These are phyloP conservation scores for Trypanosomatidae sp. DNA, from an alignment of 208 protist genomes.

Conservation along the genomic window DNA sequence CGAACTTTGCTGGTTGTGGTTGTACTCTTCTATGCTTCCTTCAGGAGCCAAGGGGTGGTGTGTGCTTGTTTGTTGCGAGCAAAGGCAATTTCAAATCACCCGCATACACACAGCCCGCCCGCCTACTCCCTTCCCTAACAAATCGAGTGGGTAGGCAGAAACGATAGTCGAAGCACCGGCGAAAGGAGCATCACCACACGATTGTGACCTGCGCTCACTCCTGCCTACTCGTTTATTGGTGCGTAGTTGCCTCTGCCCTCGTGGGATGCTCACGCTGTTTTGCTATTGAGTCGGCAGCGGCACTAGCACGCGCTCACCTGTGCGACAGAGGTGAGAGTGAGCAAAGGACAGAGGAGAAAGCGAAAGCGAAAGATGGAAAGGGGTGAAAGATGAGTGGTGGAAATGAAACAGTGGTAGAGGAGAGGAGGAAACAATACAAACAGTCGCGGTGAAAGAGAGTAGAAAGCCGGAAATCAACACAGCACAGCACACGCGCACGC, in stretches of 20 bases:
- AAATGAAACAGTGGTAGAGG: background rate
- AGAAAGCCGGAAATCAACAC: background rate
- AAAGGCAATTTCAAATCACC: background rate
- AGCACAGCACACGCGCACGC: background rate
- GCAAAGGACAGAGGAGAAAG: background rate
- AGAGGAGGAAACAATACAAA: background rate
- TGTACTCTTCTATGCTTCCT: background rate
- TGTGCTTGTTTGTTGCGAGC: background rate
- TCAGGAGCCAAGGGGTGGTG: background rate
- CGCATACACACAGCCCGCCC: background rate
- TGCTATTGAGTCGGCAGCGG: background rate
- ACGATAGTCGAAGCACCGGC: background rate
- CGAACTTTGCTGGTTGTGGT: background rate
- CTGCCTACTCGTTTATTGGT: background rate
- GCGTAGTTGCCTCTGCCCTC: background rate
- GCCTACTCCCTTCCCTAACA: background rate
- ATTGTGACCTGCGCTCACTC: background rate
- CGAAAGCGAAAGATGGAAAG: conserved; percentile 7
- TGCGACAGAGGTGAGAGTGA: background rate
- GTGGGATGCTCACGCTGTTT: background rate
- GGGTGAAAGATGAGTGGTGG: background rate
- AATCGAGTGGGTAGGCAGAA: background rate
- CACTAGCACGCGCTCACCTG: background rate
- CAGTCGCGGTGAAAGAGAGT: background rate
- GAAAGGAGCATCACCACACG: background rate